A percentile compares a stretch with the other conserved stretches of the same genome.
Evolutionary conservation across 257 asterid genomes (phyloP).

Genomic region (Cruciata laevipes): DNA sequence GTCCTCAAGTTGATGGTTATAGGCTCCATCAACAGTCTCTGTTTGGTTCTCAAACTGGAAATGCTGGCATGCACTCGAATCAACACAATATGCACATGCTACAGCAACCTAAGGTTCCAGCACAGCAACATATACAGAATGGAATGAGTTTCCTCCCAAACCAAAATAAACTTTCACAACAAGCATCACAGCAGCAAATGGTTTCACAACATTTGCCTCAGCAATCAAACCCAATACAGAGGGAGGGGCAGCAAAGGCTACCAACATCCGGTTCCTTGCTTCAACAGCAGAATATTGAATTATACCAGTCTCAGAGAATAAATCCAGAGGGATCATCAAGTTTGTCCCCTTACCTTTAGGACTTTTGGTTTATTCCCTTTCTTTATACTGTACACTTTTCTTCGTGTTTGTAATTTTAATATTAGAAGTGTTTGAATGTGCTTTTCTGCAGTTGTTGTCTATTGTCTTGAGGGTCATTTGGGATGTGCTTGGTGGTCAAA

Average conservation of each 20-base stretch:
- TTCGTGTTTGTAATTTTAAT: background rate
- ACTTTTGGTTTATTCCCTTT: background rate
- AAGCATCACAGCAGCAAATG: slow-evolving; percentile 75
- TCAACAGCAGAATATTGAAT: slow-evolving; percentile 68
- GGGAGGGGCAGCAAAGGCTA: slow-evolving; percentile 82
- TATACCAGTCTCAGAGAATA: slow-evolving; percentile 65
- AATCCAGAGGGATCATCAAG: slow-evolving; percentile 67
- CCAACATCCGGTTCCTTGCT: slow-evolving; percentile 66
- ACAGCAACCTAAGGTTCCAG: slow-evolving; percentile 63
- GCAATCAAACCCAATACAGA: slow-evolving; percentile 49
- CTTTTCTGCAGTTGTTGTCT: slow-evolving; percentile 1
- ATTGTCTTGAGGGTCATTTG: background rate
- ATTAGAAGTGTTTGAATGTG: background rate
- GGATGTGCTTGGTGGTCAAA: background rate
- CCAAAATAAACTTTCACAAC: slow-evolving; percentile 72
- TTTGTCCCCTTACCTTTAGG: slow-evolving; percentile 26
- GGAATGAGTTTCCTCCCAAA: slow-evolving; percentile 48
- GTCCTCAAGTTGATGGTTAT: slow-evolving; percentile 54
- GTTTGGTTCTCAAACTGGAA: slow-evolving; percentile 69
- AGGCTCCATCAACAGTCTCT: slow-evolving; percentile 81
- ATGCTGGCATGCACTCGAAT: slow-evolving; percentile 46
- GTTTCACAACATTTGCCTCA: slow-evolving; percentile 84
- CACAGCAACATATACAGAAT: slow-evolving; percentile 70
- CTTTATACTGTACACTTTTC: background rate
- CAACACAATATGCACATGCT: slow-evolving; percentile 69